phyloP scores from a whole-genome alignment of 768 basidiomycete species.

The Gloeopeniophorella convolvens region DNA sequence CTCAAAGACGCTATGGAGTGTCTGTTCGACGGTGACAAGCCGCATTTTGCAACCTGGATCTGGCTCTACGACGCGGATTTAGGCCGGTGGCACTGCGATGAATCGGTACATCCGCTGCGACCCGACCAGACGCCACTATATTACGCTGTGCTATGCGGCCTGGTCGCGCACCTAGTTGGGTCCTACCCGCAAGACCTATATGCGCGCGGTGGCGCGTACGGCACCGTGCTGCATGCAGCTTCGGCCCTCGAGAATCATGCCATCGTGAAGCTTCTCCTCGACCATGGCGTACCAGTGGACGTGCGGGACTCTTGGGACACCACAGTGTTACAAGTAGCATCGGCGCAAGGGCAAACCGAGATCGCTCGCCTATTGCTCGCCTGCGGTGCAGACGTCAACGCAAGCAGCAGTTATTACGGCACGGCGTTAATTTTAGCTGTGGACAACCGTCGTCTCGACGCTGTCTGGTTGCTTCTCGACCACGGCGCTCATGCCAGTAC shows the following conservation, averaged over 20 bases:
- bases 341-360: neutral
- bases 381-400: neutral
- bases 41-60: slow-evolving; percentile 3
- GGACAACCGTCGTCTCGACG: neutral
- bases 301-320: neutral
- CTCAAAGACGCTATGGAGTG: neutral
- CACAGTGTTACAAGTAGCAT: neutral
- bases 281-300: neutral
- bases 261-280: neutral
- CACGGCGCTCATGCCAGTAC: neutral
- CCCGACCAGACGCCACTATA: neutral
- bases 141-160: neutral
- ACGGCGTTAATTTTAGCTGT: neutral
- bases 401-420: neutral
- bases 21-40: neutral
- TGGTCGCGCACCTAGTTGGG: neutral
- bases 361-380: neutral
- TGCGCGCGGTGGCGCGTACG: neutral
- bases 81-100: neutral
- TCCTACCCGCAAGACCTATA: neutral
- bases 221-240: neutral
- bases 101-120: neutral
- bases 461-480: neutral
- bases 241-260: neutral
- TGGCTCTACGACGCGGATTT: neutral